Evolutionary conservation across 1,284 basidiomycete species (phyloP).

Genomic region (Puccinia polysora): DNA sequence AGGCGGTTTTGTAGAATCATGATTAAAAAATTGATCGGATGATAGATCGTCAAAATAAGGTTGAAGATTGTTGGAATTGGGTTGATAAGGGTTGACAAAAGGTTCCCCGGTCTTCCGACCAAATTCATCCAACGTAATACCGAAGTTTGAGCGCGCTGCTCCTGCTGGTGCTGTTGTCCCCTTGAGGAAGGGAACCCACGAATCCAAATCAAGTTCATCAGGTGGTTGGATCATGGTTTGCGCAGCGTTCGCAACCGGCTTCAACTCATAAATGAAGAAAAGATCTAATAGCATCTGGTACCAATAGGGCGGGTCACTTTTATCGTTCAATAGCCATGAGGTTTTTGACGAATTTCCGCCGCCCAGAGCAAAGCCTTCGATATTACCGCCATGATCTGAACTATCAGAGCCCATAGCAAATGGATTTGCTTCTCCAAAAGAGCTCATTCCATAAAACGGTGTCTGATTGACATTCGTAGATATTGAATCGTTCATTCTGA

Average conservation of each 20-base stretch:
- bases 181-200: conserved; percentile 66
- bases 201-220: conserved; percentile 75
- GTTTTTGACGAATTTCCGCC: conserved; percentile 22
- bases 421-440: conserved; percentile 31
- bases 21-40: too few relatives aligned
- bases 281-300: conserved; percentile 79
- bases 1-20: not conserved
- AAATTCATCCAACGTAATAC: conserved; percentile 53
- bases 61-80: not conserved
- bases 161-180: conserved; percentile 40
- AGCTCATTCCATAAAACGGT: conserved; percentile 28
- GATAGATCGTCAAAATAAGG: conserved; percentile 6
- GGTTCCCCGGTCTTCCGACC: conserved; percentile 47
- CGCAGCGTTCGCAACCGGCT: conserved; percentile 72
- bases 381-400: conserved; percentile 1
- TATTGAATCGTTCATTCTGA: not conserved
- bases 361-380: conserved; percentile 1
- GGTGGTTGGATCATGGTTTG: conserved; percentile 76
- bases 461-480: too few relatives aligned
- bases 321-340: not conserved
- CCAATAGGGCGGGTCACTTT: conserved; percentile 75
- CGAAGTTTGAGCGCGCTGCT: conserved; percentile 47
- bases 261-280: conserved; percentile 73
- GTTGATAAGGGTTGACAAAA: conserved; percentile 47
- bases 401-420: conserved; percentile 5